Base-by-base conservation (phyloP, 2,329 filamentous ascomycete species). In the Xylaria sp. region DNA sequence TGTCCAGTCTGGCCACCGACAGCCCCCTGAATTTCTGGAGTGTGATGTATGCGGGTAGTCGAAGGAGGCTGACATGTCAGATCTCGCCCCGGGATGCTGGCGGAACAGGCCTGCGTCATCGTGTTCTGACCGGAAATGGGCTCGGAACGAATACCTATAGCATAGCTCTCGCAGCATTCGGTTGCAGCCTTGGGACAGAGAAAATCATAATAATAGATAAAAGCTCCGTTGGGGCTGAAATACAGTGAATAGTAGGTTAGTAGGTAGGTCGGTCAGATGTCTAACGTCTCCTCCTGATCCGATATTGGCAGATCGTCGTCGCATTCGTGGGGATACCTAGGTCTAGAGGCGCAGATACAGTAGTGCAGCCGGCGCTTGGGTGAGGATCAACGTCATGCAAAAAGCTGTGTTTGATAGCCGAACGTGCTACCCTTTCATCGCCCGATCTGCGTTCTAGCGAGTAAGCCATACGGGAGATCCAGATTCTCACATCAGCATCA, bases 51-150 rank as follows among this genome's bases (percentile, higher is more conserved):
- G 74, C 65, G 70, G 72, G 65, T 59, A 59, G 28, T 74, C 74
- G 74, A 67, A 58, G 70, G 66, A 71, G 68, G 70, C 71, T 65
- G 72, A 74, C 72, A 73, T 74, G 73, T 76, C 73, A 75, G 72
- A 75, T 74, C 72, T 74, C 61, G 70, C 71, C 63, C 73, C 59
- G 44, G 51, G n/a, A 63, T 23, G 48, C 40, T 63, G 61, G 58
- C 31, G 67, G 63, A 61, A 56, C 51, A 61, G 57, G 57, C 65
- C 28, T 63, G 67, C 64, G 64, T 66, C 63, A 69, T 69, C 33
- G 23, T 26, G 4, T 48, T 48, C 23, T 48, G 26, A 33, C 56
- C 10, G 56, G 40, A 4, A n/a, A 40, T 31, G 7, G 40, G 13
- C 20, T 17, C 46, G 26, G 23, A 31, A 59, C 17, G 26, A 46